Conservation (phyloP, 768 basidiomycete species). For the Amanita subjunquillea region DNA sequence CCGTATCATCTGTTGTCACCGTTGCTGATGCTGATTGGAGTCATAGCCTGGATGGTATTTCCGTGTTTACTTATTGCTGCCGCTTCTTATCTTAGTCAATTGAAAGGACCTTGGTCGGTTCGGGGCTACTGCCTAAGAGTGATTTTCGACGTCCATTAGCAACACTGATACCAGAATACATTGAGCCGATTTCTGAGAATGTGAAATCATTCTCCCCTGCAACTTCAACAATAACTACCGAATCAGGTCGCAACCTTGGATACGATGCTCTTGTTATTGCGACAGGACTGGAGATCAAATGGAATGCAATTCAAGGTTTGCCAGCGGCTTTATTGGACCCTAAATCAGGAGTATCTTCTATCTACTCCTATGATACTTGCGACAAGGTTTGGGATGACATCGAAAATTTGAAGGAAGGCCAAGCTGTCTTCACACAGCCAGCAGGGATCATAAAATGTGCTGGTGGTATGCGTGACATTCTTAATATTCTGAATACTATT, state of each 20-base stretch:
- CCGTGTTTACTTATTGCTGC: background rate
- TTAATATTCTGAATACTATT: background rate
- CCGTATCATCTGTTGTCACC: constrained; percentile 10
- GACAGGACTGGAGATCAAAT: constrained; percentile 82
- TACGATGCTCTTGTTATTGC: constrained; percentile 90
- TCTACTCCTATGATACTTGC: constrained; percentile 84
- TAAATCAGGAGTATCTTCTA: constrained; percentile 76
- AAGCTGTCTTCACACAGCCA: constrained; percentile 93
- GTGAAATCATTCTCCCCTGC: constrained; percentile 69
- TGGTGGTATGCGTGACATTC: constrained; percentile 41
- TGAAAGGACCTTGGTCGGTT: constrained; percentile 79
- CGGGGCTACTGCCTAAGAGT: constrained; percentile 70
- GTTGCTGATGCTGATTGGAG: constrained; percentile 4
- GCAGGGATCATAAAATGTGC: constrained; percentile 90
- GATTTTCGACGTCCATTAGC: constrained; percentile 56
- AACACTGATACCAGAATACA: constrained; percentile 65
- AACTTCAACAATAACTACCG: constrained; percentile 63
- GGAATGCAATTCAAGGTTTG: constrained; percentile 64
- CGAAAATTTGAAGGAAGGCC: constrained; percentile 61
- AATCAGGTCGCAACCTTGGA: constrained; percentile 53
- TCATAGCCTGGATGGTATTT: constrained; percentile 79
- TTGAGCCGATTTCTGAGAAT: constrained; percentile 61
- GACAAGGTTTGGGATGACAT: constrained; percentile 87
- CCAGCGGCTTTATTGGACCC: constrained; percentile 68
- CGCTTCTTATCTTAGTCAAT: constrained; percentile 3